These are phyloP conservation scores for Beauveria australis DNA, from an alignment of 2,329 filamentous ascomycete genomes.

Conservation along the genomic window DNA sequence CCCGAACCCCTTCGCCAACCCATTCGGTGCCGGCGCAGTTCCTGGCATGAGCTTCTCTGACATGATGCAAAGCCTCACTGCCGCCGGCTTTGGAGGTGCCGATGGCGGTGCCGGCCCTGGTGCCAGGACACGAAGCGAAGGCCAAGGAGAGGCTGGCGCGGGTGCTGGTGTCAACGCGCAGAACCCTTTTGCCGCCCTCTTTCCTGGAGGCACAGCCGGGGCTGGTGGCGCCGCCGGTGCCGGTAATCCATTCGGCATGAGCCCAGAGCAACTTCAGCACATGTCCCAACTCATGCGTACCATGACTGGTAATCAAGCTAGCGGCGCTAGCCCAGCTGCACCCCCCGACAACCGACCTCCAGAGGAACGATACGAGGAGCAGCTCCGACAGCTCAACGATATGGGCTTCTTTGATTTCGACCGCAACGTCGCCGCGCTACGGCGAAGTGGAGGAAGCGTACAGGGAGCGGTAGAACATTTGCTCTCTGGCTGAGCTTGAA, in stretches of 20 bases:
- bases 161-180: constrained; percentile 16
- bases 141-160: background rate
- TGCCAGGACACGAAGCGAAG: no score
- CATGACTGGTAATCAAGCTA: constrained; percentile 15
- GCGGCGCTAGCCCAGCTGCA: constrained; percentile 33
- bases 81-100: constrained; percentile 23
- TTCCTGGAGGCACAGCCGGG: constrained; percentile 30
- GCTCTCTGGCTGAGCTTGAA: constrained; percentile 23
- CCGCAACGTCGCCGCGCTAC: constrained; percentile 77
- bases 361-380: constrained; percentile 85
- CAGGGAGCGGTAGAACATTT: constrained; percentile 83
- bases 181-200: constrained; percentile 64
- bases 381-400: constrained; percentile 88
- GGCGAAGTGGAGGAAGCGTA: constrained; percentile 85
- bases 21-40: constrained; percentile 19
- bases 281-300: constrained; percentile 42
- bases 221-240: constrained; percentile 30
- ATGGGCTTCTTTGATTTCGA: constrained; percentile 99
- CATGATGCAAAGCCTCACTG: constrained; percentile 19
- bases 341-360: constrained; percentile 79
- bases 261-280: constrained; percentile 48
- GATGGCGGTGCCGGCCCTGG: constrained; percentile 10
- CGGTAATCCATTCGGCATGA: constrained; percentile 37
- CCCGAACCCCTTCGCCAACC: constrained; percentile 37
- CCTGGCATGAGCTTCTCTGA: constrained; percentile 14